Evolutionary conservation across 805 yeast species (phyloP).

Genomic region (Cyberlindnera xylosilytica): DNA sequence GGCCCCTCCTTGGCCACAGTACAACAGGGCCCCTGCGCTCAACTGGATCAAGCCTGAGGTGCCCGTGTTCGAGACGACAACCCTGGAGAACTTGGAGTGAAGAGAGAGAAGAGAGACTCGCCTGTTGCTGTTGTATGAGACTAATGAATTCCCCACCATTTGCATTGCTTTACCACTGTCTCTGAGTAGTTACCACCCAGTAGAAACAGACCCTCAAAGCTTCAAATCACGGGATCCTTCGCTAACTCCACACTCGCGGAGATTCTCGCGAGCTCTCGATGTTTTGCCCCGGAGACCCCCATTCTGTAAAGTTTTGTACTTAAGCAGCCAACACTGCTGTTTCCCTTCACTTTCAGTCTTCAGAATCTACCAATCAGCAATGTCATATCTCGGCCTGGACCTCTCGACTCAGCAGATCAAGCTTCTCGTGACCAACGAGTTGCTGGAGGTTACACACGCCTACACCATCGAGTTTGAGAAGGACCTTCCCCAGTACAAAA

Average conservation of each 20-base stretch:
- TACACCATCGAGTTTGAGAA: constrained; percentile 71
- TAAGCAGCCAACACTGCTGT: no score
- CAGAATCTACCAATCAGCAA: neutral
- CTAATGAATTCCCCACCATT: no score
- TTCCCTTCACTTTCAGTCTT: no score
- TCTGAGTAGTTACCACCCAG: neutral
- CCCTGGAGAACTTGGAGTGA: no score
- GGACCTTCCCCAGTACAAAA: constrained; percentile 56
- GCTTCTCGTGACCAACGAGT: constrained; percentile 58
- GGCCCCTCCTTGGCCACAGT: constrained; percentile 21
- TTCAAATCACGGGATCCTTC: no score
- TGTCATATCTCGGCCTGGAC: constrained; percentile 63
- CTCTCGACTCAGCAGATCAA: constrained; percentile 88
- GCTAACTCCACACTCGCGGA: constrained; percentile 1
- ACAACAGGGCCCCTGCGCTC: constrained; percentile 9
- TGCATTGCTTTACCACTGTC: neutral
- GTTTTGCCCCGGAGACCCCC: no score
- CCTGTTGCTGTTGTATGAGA: no score
- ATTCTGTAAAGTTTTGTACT: no score
- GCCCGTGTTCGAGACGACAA: constrained; percentile 7
- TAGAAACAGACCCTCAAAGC: neutral
- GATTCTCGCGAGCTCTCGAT: constrained; percentile 3
- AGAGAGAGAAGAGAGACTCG: no score
- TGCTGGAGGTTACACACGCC: constrained; percentile 50
- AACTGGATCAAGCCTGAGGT: constrained; percentile 20